These are phyloP conservation scores for Coemansia sp. DNA, from an alignment of 192 early-diverging fungal genomes.

Conservation along the genomic window DNA sequence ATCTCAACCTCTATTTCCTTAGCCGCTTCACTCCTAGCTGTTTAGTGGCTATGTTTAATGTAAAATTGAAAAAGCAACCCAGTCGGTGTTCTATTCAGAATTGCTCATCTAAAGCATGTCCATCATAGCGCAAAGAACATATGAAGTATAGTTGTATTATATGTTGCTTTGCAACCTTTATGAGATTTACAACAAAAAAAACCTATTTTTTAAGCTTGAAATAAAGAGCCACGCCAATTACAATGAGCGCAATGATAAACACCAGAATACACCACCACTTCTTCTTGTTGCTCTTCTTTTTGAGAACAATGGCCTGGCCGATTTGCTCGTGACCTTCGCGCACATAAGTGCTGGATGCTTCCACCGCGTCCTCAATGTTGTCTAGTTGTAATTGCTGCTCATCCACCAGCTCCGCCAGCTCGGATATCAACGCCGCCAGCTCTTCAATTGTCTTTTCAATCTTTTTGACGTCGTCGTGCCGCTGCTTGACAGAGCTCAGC, in stretches of 20 bases:
- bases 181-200: background rate
- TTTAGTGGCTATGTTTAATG: too few species aligned
- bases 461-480: constrained; percentile 23
- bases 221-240: constrained; percentile 28
- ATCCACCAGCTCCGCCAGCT: constrained; percentile 18
- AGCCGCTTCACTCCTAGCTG: too few species aligned
- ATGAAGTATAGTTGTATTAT: background rate
- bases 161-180: background rate
- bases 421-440: constrained; percentile 22
- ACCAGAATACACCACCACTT: constrained; percentile 17
- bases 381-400: constrained; percentile 27
- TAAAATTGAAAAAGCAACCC: too few species aligned
- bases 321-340: constrained; percentile 14
- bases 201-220: constrained; percentile 6
- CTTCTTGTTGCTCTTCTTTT: constrained; percentile 21
- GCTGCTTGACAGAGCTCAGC: constrained; percentile 20
- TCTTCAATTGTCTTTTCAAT: constrained; percentile 23
- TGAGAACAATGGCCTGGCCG: constrained; percentile 14
- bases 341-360: constrained; percentile 8
- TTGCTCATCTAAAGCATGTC: background rate
- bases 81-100: too few species aligned
- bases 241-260: constrained; percentile 40
- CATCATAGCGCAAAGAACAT: background rate
- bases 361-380: constrained; percentile 25
- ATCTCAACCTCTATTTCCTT: too few species aligned